These are phyloP conservation scores for Colletotrichum tanaceti DNA, from an alignment of 2,329 filamentous ascomycete species.

Conservation along the genomic window DNA sequence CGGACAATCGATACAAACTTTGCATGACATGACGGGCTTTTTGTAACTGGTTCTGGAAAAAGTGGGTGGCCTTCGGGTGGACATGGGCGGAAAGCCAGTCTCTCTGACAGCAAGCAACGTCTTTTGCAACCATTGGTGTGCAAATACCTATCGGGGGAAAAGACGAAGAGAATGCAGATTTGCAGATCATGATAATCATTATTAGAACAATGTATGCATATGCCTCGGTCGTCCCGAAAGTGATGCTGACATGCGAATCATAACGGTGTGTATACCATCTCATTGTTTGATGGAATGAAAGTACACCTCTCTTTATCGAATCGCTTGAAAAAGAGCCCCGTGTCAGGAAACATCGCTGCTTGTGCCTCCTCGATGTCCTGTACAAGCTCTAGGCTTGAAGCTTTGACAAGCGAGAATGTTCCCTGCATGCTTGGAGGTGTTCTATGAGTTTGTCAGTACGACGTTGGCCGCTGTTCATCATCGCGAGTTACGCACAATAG, in stretches of 20 bases:
- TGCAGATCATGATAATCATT: neutral
- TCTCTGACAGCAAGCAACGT: neutral
- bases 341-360: slow-evolving; percentile 71
- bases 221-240: neutral
- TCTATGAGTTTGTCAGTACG: neutral
- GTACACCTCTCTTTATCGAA: slow-evolving; percentile 75
- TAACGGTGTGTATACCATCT: slow-evolving; percentile 31
- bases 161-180: neutral
- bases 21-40: slow-evolving; percentile 14
- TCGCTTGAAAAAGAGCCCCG: slow-evolving; percentile 88
- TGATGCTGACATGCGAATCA: neutral
- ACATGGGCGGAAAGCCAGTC: neutral
- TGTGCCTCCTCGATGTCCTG: slow-evolving; percentile 26
- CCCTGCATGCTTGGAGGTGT: slow-evolving; percentile 38
- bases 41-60: neutral
- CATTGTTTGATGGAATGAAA: slow-evolving; percentile 66
- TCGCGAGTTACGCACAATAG: slow-evolving; percentile 40
- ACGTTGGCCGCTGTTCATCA: slow-evolving; percentile 42
- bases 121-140: neutral
- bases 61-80: neutral
- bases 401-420: slow-evolving; percentile 37
- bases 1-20: neutral
- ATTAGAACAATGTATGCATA: neutral
- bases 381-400: slow-evolving; percentile 38
- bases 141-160: neutral